Base-by-base conservation (phyloP, 768 basidiomycete species). In the Exidia glandulosa region DNA sequence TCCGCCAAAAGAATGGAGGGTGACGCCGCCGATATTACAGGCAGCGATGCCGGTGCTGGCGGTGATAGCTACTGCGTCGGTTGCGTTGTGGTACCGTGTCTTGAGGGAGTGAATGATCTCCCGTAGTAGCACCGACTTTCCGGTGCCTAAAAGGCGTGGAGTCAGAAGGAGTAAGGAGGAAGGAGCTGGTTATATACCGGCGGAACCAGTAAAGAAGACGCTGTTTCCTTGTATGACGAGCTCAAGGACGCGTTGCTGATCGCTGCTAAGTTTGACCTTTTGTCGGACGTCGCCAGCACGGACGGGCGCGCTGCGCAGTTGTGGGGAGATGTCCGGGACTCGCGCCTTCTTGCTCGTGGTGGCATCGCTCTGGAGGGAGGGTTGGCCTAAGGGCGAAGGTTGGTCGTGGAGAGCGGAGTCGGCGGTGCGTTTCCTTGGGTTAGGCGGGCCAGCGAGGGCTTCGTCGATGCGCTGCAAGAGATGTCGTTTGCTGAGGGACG, bases 131-230 rank as follows among this genome's bases (percentile, higher is more conserved):
- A 92, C 85, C 0, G 90, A 92, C 71, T 94, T 94, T 29, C 90
- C 90, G 2, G 90, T 92, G 23, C 84, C 84, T 85, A 47, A 19
- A 34, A n/a, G 2, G 56, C 45, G 32, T 47, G 25, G 34, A 12
- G 36, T 33, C 57, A 41, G 31, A 41, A 50, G 54, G 16, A n/a
- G 13, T 23, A 13, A n/a, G 25, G 23, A 32, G 47, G 4, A 23
- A 9, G 4, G 57, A 29, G 33, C 12, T 32, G 5, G 9, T 30
- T 13, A 65, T 76, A 56, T 62, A 85, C 89, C 90, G 57, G 91
- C 91, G n/a, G 87, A 86, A 2, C 91, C 91, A 0, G 90, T 92
- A 69, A 93, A 93, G 71, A 93, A 93, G 10, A 92, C 82, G 66
- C 75, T 90, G 62, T 79, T 71, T 2, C 84, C 83, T 10, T 72